Base-by-base conservation (phyloP, 176 grass and related monocot species). In the Puya raimondii region DNA sequence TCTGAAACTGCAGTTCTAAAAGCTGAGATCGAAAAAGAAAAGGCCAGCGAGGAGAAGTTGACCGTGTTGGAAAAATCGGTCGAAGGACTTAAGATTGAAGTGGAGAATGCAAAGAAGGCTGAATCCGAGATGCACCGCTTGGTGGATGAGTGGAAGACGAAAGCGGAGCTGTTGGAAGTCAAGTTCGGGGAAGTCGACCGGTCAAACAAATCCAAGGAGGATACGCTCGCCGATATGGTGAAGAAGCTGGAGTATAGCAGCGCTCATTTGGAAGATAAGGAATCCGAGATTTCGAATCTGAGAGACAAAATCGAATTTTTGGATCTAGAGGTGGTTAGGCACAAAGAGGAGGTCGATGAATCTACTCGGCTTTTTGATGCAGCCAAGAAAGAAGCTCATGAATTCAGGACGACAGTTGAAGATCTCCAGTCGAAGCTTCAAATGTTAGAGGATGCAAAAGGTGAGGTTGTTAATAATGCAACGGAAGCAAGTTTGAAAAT, bases 81-180 rank as follows among this genome's bases (percentile, higher is more conserved):
- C 2, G 70, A 91, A 50, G 83, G 70, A 47, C 85, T 96, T 76
- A 86, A 17, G 48, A 70, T 84, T 27, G 83, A 96, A 72, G 65
- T 91, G 12, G 81, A 80, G 16, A 80, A 82, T 73, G 75, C 82
- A 15, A 96, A 84, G 80, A 66, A 81, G 42, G 78, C 78, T 9
- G 80, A 91, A 65, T 81, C 78, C 15, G 85, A 96, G 53, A 79
- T 85, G 51, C 67, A 13, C 16, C 76, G 74, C 15, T 71, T 81
- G 42, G 70, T 78, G 1, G 72, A 84, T 13, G 75, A 82, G 50
- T 96, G 84, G 80, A 96, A 81, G 76, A 74, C 14, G 14, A 79
- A 75, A 17, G 78, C 86, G 0, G 64, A 63, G 48, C 47, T 76
- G 49, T 65, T 91, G 58, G 54, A 93, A 20, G 33, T 76, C 48